Percentiles rank a stretch among this genome's conserved stretches.
Conservation (phyloP, 371 early-diverging fungal genomes). For the Catenaria anguillulae region DNA sequence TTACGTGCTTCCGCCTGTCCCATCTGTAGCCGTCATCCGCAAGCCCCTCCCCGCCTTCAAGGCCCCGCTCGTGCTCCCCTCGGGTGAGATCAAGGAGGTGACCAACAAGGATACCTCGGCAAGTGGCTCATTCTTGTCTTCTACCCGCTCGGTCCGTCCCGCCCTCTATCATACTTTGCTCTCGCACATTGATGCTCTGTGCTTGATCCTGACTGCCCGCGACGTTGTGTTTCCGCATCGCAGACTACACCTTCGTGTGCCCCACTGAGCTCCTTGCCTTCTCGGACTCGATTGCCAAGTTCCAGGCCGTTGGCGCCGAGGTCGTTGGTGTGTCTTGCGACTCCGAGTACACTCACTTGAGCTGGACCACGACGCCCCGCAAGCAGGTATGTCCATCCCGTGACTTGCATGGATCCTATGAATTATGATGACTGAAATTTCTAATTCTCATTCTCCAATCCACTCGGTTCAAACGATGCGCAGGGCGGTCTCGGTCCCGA, state of each 20-base stretch:
- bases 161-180: constrained; percentile 30
- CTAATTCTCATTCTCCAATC: no score
- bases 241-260: constrained; percentile 35
- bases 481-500: constrained; percentile 84
- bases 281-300: constrained; percentile 69
- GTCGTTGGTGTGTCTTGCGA: constrained; percentile 73
- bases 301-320: constrained; percentile 51
- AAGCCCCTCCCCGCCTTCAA: constrained; percentile 54
- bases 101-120: constrained; percentile 55
- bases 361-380: constrained; percentile 58
- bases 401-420: no score
- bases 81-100: constrained; percentile 49
- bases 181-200: constrained; percentile 23
- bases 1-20: no score
- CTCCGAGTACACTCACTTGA: constrained; percentile 42
- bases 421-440: no score
- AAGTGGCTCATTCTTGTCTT: constrained; percentile 64
- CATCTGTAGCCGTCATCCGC: constrained; percentile 26
- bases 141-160: constrained; percentile 72
- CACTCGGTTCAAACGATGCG: no score
- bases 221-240: background rate
- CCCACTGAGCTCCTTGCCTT: constrained; percentile 86
- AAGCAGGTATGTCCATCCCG: no score
- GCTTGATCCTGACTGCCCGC: background rate
- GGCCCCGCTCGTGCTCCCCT: constrained; percentile 50